These are phyloP conservation scores for Xylaria acuta DNA, from an alignment of 495 filamentous ascomycete genomes.

Conservation along the genomic window DNA sequence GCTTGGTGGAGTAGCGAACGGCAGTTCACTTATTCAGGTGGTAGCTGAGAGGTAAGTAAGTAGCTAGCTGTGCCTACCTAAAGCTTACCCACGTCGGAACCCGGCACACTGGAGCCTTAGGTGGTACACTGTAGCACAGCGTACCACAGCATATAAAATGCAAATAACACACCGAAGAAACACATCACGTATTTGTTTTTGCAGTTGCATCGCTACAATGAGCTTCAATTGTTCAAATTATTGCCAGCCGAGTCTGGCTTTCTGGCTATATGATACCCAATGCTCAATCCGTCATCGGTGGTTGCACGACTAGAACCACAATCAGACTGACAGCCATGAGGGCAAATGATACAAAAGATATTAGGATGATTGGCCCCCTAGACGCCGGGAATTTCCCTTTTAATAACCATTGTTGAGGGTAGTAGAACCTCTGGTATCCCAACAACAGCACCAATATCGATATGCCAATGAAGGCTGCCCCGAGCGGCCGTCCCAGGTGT, in stretches of 20 bases:
- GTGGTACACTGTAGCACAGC: neutral
- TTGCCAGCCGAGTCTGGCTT: neutral
- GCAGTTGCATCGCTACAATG: neutral
- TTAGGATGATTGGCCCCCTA: constrained; percentile 80
- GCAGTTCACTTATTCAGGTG: neutral
- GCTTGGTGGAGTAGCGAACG: constrained; percentile 15
- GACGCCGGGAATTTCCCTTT: constrained; percentile 93
- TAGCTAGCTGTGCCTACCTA: neutral
- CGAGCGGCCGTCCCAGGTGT: constrained; percentile 88
- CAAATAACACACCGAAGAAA: neutral
- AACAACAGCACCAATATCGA: constrained; percentile 84
- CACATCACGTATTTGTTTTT: neutral
- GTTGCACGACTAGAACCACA: constrained; percentile 73
- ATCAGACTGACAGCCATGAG: constrained; percentile 75
- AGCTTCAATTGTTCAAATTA: neutral
- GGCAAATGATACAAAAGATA: constrained; percentile 70
- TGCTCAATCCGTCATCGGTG: constrained; percentile 43
- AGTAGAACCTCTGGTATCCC: constrained; percentile 71
- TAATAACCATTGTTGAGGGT: constrained; percentile 84
- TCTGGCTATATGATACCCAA: neutral
- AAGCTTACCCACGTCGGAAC: neutral
- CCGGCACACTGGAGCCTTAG: neutral
- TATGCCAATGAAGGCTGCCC: constrained; percentile 88
- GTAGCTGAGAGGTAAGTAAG: neutral
- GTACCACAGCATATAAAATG: neutral